Conservation (phyloP, 1,284 basidiomycete species). For the Apiotrichum akiyoshidainum region DNA sequence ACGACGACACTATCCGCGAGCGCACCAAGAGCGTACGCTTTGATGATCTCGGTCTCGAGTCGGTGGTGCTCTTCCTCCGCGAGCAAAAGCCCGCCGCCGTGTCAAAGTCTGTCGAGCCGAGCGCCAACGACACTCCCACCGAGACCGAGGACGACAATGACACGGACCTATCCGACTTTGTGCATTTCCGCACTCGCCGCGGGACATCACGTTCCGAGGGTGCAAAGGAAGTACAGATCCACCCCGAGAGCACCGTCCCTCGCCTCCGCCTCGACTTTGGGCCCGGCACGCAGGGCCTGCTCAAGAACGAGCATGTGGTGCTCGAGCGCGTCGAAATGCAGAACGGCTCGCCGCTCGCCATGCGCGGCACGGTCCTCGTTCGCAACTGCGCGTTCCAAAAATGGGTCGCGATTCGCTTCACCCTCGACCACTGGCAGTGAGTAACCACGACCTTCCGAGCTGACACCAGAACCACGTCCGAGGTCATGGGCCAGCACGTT, state of each 20-base stretch:
- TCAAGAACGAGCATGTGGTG: conserved; percentile 43
- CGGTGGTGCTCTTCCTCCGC: conserved; percentile 49
- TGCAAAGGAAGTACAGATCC: conserved; percentile 37
- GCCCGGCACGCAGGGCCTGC: conserved; percentile 36
- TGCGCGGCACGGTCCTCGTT: conserved; percentile 54
- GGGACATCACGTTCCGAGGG: conserved; percentile 2
- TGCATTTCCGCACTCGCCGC: conserved; percentile 46
- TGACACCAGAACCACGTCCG: conserved; percentile 52
- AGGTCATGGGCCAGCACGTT: conserved; percentile 52
- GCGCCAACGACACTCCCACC: conserved; percentile 28
- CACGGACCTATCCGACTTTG: conserved; percentile 46
- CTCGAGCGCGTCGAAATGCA: conserved; percentile 47
- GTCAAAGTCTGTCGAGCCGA: conserved; percentile 36
- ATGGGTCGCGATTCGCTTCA: conserved; percentile 57
- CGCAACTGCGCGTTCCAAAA: conserved; percentile 57
- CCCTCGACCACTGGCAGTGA: conserved; percentile 57
- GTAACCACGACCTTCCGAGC: conserved; percentile 14
- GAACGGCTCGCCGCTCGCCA: conserved; percentile 29
- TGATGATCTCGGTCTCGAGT: conserved; percentile 43
- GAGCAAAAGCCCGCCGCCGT: conserved; percentile 50
- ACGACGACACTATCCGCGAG: conserved; percentile 23
- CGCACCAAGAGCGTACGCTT: conserved; percentile 50
- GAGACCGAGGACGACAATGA: conserved; percentile 50
- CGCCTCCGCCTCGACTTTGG: conserved; percentile 48
- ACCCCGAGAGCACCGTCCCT: conserved; percentile 40